Conservation (phyloP, 352 stramenopile species). For the Globisporangium spinosum region DNA sequence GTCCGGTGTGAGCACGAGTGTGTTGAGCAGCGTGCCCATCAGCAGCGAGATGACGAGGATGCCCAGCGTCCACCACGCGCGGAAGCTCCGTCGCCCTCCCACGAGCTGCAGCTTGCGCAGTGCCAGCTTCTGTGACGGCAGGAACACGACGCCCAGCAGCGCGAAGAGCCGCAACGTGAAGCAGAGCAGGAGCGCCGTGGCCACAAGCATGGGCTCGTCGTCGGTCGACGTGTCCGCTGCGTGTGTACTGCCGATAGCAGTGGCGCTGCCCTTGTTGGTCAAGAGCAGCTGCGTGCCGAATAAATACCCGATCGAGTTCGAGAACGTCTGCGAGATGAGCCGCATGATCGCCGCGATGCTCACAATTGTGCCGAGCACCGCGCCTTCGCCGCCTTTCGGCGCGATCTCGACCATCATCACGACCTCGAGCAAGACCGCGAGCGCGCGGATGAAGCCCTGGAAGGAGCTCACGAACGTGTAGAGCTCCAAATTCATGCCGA, state of each 20-base stretch:
- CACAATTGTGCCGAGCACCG: slow-evolving; percentile 39
- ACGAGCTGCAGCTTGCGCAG: slow-evolving; percentile 12
- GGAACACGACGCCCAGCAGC: slow-evolving; percentile 23
- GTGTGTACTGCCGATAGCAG: neutral
- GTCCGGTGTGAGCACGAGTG: slow-evolving; percentile 28
- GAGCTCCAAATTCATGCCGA: slow-evolving; percentile 23
- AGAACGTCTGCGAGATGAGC: slow-evolving; percentile 25
- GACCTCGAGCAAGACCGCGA: slow-evolving; percentile 35
- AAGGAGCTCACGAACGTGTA: slow-evolving; percentile 38
- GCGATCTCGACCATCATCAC: slow-evolving; percentile 44
- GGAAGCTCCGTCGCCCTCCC: slow-evolving; percentile 15
- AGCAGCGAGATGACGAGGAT: slow-evolving; percentile 21
- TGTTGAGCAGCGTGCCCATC: slow-evolving; percentile 19
- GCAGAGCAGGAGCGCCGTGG: slow-evolving; percentile 26
- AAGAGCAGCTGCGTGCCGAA: slow-evolving; percentile 20
- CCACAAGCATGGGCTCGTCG: slow-evolving; percentile 29
- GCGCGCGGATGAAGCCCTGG: slow-evolving; percentile 34
- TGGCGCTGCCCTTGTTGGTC: slow-evolving; percentile 8
- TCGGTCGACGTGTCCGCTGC: neutral
- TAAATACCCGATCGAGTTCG: slow-evolving; percentile 20
- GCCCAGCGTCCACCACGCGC: slow-evolving; percentile 22
- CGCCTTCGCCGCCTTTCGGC: slow-evolving; percentile 37
- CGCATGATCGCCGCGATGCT: slow-evolving; percentile 41
- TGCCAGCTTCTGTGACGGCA: slow-evolving; percentile 20
- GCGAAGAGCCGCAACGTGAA: slow-evolving; percentile 26